phyloP scores from a whole-genome alignment of 176 grass and related monocot species.

The Carex scoparia region DNA sequence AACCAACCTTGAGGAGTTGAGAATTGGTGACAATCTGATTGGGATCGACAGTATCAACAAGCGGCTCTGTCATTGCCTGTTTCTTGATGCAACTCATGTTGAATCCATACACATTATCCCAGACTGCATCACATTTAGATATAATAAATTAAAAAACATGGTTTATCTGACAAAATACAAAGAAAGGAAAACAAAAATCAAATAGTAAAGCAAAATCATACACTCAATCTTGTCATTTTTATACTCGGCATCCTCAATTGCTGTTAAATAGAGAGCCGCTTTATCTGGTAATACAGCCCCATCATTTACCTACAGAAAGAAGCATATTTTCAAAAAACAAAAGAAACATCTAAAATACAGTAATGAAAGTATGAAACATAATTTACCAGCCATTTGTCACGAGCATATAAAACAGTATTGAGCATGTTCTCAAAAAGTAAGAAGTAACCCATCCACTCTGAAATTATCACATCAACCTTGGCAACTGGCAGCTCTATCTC shows the following conservation, averaged over 20 bases:
- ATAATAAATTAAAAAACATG: background rate
- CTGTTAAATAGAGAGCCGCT: constrained; percentile 73
- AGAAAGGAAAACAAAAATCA: background rate
- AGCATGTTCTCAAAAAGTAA: constrained; percentile 98
- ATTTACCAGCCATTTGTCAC: constrained; percentile 99
- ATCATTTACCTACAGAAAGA: constrained; percentile 48
- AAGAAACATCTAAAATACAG: background rate
- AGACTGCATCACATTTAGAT: constrained; percentile 46
- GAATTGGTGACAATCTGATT: constrained; percentile 94
- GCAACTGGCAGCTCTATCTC: constrained; percentile 88
- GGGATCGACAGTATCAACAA: constrained; percentile 80
- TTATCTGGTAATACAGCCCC: constrained; percentile 84
- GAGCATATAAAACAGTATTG: constrained; percentile 95
- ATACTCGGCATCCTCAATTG: constrained; percentile 96
- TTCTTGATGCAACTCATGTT: constrained; percentile 99
- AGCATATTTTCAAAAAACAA: constrained; percentile 14
- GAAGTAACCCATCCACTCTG: constrained; percentile 99
- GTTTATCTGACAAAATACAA: background rate
- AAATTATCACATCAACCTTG: constrained; percentile 89
- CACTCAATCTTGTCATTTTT: constrained; percentile 97
- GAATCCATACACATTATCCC: constrained; percentile 94
- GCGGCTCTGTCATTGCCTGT: constrained; percentile 89
- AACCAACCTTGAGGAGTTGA: constrained; percentile 66
- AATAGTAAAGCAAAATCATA: constrained; percentile 23
- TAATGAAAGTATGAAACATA: background rate